These are phyloP conservation scores for Mycena crocata DNA, from an alignment of 768 basidiomycete species.

Conservation along the genomic window DNA sequence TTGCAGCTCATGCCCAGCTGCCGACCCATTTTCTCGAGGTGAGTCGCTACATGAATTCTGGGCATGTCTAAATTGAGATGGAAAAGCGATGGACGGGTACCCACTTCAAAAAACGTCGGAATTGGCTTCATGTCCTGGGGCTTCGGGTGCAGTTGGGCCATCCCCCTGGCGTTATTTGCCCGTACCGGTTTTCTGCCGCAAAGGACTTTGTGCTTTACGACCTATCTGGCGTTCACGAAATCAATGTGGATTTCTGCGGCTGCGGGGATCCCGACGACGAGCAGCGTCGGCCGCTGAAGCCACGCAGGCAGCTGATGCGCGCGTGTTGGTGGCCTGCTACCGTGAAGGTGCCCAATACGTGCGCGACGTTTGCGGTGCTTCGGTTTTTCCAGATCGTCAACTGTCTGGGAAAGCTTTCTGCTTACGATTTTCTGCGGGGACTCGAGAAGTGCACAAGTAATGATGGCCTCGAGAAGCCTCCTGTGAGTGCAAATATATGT, in stretches of 20 bases:
- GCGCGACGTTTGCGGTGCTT: conserved; percentile 22
- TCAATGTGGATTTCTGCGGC: conserved; percentile 25
- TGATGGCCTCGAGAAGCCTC: conserved; percentile 13
- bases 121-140: conserved; percentile 17
- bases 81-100: conserved; percentile 5
- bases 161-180: neutral
- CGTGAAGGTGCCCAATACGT: conserved; percentile 15
- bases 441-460: neutral
- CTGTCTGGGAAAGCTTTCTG: conserved; percentile 25
- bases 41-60: neutral
- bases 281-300: neutral
- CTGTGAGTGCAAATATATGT: conserved; percentile 9
- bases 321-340: conserved; percentile 31
- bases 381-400: conserved; percentile 27
- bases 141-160: conserved; percentile 29
- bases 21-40: conserved; percentile 15
- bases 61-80: too few relatives aligned
- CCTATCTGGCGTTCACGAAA: conserved; percentile 21
- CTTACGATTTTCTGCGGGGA: conserved; percentile 26
- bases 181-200: neutral
- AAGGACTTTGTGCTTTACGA: conserved; percentile 23
- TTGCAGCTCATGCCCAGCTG: neutral
- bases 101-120: neutral
- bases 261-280: conserved; percentile 14
- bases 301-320: conserved; percentile 22